phyloP scores from a whole-genome alignment of 1,284 basidiomycete species.

The Athelia psychrophila region DNA sequence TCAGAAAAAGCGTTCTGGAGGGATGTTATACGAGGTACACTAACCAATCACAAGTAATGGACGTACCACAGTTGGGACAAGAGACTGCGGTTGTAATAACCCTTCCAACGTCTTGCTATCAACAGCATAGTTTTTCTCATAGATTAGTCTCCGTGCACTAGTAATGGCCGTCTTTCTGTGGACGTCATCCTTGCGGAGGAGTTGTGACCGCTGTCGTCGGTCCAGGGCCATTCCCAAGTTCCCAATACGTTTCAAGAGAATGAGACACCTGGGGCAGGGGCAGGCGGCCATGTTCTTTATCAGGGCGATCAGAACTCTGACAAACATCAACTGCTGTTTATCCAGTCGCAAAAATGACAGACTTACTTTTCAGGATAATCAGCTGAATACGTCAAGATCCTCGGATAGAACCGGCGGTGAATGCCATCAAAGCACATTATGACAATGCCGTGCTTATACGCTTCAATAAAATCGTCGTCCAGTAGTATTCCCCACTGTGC shows the following conservation, averaged over 20 bases:
- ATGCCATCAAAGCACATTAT: constrained; percentile 15
- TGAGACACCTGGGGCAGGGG: constrained; percentile 16
- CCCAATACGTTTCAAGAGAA: constrained; percentile 6
- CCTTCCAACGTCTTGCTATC: background rate
- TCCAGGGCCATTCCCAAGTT: constrained; percentile 7
- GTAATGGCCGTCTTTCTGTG: background rate
- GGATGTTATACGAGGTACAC: background rate
- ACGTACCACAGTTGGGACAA: background rate
- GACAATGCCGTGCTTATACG: constrained; percentile 15
- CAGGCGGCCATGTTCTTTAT: constrained; percentile 10
- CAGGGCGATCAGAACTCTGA: constrained; percentile 9
- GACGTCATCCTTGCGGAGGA: background rate
- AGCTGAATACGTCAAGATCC: constrained; percentile 16
- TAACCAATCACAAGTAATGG: background rate
- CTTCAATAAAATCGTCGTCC: constrained; percentile 15
- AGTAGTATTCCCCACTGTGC: constrained; percentile 14
- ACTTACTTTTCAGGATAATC: constrained; percentile 16
- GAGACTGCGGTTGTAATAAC: background rate
- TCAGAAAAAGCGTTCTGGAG: constrained; percentile 1
- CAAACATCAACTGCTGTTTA: background rate
- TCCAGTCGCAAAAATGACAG: background rate
- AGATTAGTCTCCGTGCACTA: background rate
- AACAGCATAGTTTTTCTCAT: background rate
- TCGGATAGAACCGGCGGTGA: constrained; percentile 12
- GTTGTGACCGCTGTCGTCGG: background rate